Evolutionary conservation across 1,139 yeast genomes (phyloP).

Genomic region (Blastobotrys apis): DNA sequence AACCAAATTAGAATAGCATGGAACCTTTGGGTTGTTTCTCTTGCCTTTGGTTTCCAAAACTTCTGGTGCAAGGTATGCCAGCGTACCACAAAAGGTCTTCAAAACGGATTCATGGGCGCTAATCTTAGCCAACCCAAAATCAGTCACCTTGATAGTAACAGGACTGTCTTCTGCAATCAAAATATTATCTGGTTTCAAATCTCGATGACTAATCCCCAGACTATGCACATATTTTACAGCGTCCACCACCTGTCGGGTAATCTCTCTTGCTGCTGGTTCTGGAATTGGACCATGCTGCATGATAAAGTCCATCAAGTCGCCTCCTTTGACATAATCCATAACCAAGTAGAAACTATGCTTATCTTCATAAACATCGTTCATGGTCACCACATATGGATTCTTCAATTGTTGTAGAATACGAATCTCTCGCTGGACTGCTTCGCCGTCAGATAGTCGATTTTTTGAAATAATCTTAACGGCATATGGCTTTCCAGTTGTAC

Average conservation of each 20-base stretch:
- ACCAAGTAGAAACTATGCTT: constrained; percentile 74
- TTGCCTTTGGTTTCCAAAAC: constrained; percentile 65
- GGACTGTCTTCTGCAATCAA: constrained; percentile 89
- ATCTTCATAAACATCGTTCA: constrained; percentile 84
- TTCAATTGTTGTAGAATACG: constrained; percentile 70
- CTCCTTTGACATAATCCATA: constrained; percentile 95
- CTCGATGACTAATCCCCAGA: constrained; percentile 88
- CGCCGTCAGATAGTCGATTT: constrained; percentile 74
- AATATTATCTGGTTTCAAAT: constrained; percentile 82
- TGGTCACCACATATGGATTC: constrained; percentile 79
- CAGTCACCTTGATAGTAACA: constrained; percentile 82
- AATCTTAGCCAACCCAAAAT: constrained; percentile 84
- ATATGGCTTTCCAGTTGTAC: constrained; percentile 75
- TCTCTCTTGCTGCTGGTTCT: constrained; percentile 84
- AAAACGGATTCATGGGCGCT: constrained; percentile 72
- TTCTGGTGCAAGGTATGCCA: constrained; percentile 93
- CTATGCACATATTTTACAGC: constrained; percentile 87
- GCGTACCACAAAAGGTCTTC: constrained; percentile 86
- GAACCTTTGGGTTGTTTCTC: constrained; percentile 27
- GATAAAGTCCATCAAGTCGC: constrained; percentile 95
- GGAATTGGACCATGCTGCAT: constrained; percentile 89
- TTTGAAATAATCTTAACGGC: constrained; percentile 90
- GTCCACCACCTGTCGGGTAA: constrained; percentile 73
- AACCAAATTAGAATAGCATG: constrained; percentile 73
- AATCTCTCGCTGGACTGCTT: constrained; percentile 81